Conservation (phyloP, 2,329 filamentous ascomycete species). For the Ophiostoma pallidulum region DNA sequence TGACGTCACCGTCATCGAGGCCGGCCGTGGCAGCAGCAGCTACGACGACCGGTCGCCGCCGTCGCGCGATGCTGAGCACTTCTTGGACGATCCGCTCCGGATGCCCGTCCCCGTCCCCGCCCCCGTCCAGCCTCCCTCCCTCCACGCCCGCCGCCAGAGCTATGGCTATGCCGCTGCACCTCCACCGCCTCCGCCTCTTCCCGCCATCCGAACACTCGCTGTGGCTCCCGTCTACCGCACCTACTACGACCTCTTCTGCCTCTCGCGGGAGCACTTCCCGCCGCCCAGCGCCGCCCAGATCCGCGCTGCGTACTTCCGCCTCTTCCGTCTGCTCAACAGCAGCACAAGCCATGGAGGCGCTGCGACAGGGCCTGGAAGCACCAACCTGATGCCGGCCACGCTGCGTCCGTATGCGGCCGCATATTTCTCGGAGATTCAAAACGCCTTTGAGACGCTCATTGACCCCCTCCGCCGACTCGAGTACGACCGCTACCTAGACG, state of each 20-base stretch:
- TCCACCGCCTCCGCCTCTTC: not conserved
- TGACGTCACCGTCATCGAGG: constrained; percentile 5
- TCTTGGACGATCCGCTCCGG: not conserved
- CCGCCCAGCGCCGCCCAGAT: constrained; percentile 28
- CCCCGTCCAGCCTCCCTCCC: not conserved
- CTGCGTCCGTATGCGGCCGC: constrained; percentile 29
- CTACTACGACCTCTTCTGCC: constrained; percentile 37
- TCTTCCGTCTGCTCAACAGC: constrained; percentile 36
- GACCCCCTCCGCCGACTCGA: constrained; percentile 32
- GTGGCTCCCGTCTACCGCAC: constrained; percentile 20
- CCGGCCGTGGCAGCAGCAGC: not conserved
- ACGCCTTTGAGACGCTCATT: constrained; percentile 39
- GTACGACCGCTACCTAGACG: constrained; percentile 27
- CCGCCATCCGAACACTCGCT: not conserved
- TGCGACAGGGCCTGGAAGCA: not conserved
- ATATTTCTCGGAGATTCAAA: constrained; percentile 33
- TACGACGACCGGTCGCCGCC: not conserved
- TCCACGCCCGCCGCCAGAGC: not conserved
- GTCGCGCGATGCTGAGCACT: not conserved
- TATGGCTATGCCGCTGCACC: not conserved
- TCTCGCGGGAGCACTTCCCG: constrained; percentile 25
- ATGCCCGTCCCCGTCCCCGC: not conserved
- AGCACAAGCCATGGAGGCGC: constrained; percentile 20
- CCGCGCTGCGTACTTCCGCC: constrained; percentile 34
- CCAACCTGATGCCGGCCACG: constrained; percentile 27